Conservation (phyloP, 2,329 filamentous ascomycete species). For the Gyromitra esculenta region DNA sequence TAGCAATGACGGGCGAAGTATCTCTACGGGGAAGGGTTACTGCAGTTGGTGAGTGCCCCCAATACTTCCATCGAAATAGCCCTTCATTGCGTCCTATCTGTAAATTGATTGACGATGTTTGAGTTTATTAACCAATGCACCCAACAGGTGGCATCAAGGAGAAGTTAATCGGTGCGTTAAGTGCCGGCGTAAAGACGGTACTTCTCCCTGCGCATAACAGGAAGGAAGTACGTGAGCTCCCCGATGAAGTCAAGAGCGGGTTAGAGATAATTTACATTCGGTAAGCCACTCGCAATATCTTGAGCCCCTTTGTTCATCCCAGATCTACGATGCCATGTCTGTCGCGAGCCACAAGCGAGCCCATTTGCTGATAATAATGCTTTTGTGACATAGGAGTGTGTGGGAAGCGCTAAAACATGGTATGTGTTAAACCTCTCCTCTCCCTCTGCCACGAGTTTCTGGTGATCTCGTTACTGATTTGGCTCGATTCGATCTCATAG, state of each 20-base stretch:
- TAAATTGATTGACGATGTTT: conserved; percentile 60
- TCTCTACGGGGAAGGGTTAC: conserved; percentile 83
- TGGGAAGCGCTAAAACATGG: conserved; percentile 88
- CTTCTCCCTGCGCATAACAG: conserved; percentile 86
- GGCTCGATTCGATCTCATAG: conserved; percentile 45
- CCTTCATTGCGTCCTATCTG: conserved; percentile 50
- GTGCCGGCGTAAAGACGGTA: conserved; percentile 94
- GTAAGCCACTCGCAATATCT: conserved; percentile 65
- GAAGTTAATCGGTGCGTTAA: conserved; percentile 92
- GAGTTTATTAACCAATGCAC: conserved; percentile 62
- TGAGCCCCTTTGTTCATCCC: conserved; percentile 18
- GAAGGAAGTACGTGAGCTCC: conserved; percentile 91
- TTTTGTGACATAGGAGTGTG: conserved; percentile 72
- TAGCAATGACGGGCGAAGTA: conserved; percentile 90
- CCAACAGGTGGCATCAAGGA: conserved; percentile 94
- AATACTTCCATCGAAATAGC: conserved; percentile 48
- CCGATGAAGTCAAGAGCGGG: conserved; percentile 85
- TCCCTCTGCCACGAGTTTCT: conserved; percentile 37
- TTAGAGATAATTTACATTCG: conserved; percentile 88
- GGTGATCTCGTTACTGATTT: conserved; percentile 46
- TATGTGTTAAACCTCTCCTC: conserved; percentile 45
- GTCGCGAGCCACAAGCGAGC: conserved; percentile 34
- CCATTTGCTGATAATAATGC: conserved; percentile 43
- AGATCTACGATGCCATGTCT: conserved; percentile 4
- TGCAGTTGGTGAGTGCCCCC: conserved; percentile 72